Conservation (phyloP, 192 early-diverging fungal genomes). For the Mortierella claussenii region DNA sequence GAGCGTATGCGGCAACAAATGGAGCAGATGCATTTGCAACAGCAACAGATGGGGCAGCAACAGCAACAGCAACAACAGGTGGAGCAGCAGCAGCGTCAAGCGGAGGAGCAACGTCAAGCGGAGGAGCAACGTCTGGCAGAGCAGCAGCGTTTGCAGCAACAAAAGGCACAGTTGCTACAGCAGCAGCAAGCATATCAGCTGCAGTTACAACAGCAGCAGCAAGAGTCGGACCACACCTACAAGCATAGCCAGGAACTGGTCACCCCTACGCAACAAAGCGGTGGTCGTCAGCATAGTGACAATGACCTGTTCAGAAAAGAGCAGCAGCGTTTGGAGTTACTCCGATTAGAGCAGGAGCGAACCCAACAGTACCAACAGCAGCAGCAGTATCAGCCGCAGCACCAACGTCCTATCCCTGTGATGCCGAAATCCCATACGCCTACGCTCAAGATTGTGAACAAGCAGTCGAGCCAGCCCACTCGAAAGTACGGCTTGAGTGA, state of each 20-base stretch:
- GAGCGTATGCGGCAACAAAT: slow-evolving; percentile 25
- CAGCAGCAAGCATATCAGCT: slow-evolving; percentile 57
- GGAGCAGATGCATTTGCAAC: slow-evolving; percentile 52
- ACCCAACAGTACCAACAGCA: slow-evolving; percentile 27
- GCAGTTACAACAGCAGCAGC: slow-evolving; percentile 47
- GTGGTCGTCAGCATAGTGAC: neutral
- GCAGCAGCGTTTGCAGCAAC: slow-evolving; percentile 38
- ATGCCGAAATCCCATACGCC: slow-evolving; percentile 45
- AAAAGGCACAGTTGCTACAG: slow-evolving; percentile 30
- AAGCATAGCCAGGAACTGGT: slow-evolving; percentile 40
- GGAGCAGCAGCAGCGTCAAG: slow-evolving; percentile 26
- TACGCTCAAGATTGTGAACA: slow-evolving; percentile 45
- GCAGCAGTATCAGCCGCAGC: slow-evolving; percentile 18
- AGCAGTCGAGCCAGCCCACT: slow-evolving; percentile 9
- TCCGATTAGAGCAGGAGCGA: slow-evolving; percentile 46
- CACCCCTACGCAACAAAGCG: neutral
- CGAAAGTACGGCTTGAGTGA: slow-evolving; percentile 85
- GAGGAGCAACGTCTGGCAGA: slow-evolving; percentile 49
- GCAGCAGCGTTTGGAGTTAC: slow-evolving; percentile 45
- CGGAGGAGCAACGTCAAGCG: slow-evolving; percentile 6
- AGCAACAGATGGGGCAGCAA: slow-evolving; percentile 41
- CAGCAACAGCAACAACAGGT: slow-evolving; percentile 35
- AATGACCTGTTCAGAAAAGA: slow-evolving; percentile 24
- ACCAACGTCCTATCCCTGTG: slow-evolving; percentile 25
- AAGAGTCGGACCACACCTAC: slow-evolving; percentile 19